Conservation (phyloP, 768 basidiomycete species). For the Hygrocybe coccinea region DNA sequence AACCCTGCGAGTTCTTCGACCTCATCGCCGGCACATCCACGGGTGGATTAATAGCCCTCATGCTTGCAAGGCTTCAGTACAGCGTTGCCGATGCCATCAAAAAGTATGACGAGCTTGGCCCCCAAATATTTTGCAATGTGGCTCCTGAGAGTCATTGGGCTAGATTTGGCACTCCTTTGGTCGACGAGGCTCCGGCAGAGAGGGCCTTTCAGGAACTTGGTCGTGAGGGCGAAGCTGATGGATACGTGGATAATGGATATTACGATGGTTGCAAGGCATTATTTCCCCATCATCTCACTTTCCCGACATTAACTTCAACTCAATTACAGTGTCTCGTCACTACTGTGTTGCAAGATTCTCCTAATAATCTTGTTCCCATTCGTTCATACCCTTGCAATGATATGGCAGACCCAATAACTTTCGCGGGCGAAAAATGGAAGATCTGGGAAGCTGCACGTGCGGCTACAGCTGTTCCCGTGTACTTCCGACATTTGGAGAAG, state of each 20-base stretch:
- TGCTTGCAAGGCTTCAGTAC: background rate
- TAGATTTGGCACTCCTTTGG: background rate
- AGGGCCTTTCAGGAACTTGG: background rate
- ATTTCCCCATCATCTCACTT: too few relatives aligned
- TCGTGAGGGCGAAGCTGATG: background rate
- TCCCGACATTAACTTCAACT: too few relatives aligned
- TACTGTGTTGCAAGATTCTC: too few relatives aligned
- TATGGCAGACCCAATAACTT: too few relatives aligned
- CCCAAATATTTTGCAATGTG: background rate
- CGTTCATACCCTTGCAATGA: too few relatives aligned
- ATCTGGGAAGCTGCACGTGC: background rate
- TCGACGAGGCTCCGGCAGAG: background rate
- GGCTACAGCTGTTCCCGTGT: background rate
- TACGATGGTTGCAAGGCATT: too few relatives aligned
- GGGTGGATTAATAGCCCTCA: background rate
- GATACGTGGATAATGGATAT: too few relatives aligned
- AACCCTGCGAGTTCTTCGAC: too few relatives aligned
- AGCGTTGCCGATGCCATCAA: background rate
- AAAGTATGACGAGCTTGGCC: background rate
- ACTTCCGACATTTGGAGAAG: background rate
- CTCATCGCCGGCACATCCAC: background rate
- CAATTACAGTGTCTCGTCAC: too few relatives aligned
- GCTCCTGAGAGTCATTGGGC: background rate
- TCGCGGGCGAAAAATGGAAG: too few relatives aligned
- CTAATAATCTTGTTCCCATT: too few relatives aligned